Percentiles rank a stretch among this genome's conserved stretches.
Conservation (phyloP, 345 rosid genomes). For the Hibiscus syriacus region DNA sequence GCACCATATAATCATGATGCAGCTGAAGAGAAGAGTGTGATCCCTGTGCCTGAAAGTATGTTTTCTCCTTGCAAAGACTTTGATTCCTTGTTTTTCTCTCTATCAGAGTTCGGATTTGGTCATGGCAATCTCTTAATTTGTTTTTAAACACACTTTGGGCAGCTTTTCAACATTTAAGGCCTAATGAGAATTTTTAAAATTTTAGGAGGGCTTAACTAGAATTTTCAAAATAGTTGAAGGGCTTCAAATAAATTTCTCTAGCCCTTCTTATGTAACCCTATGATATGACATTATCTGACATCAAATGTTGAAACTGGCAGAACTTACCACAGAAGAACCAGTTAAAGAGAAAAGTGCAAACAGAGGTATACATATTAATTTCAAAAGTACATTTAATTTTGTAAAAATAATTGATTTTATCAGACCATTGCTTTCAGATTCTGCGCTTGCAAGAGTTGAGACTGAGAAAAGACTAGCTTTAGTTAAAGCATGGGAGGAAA, state of each 20-base stretch:
- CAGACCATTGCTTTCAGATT: constrained; percentile 22
- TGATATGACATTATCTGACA: neutral
- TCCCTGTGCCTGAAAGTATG: constrained; percentile 22
- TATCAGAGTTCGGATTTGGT: neutral
- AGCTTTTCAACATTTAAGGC: too few relatives aligned
- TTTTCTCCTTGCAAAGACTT: neutral
- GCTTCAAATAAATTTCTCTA: too few relatives aligned
- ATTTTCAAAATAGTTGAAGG: too few relatives aligned
- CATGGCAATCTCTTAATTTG: neutral
- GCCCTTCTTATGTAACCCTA: too few relatives aligned
- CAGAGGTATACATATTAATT: constrained; percentile 15
- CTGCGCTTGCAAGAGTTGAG: constrained; percentile 40
- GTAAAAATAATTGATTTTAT: neutral
- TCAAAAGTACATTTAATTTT: neutral
- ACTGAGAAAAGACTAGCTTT: constrained; percentile 57
- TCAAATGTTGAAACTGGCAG: constrained; percentile 14
- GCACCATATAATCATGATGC: too few relatives aligned
- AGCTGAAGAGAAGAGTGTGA: constrained; percentile 4
- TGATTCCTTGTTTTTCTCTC: too few relatives aligned
- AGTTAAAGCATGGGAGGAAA: constrained; percentile 79
- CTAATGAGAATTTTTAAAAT: too few relatives aligned
- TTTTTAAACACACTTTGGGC: too few relatives aligned
- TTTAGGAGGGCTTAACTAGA: too few relatives aligned
- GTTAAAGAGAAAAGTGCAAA: constrained; percentile 14
- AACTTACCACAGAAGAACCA: constrained; percentile 10